These are phyloP conservation scores for Candida sanyaensis DNA, from an alignment of 1,139 yeast species.

Conservation along the genomic window DNA sequence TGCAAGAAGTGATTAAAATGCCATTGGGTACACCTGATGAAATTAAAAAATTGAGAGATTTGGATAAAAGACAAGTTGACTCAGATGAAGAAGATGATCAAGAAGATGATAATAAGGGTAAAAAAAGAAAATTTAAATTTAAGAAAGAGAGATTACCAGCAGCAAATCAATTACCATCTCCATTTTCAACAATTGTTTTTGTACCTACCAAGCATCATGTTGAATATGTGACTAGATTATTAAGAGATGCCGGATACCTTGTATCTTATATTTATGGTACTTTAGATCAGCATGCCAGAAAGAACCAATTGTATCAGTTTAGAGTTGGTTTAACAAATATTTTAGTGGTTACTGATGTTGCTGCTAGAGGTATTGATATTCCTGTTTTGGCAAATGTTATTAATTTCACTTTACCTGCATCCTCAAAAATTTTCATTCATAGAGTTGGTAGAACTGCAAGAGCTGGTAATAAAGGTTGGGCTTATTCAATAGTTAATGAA, in stretches of 20 bases:
- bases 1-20: slow-evolving; percentile 83
- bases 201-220: slow-evolving; percentile 98
- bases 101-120: slow-evolving; percentile 30
- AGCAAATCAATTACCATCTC: slow-evolving; percentile 82
- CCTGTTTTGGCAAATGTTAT: slow-evolving; percentile 94
- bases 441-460: slow-evolving; percentile 99
- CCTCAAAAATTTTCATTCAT: slow-evolving; percentile 91
- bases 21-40: slow-evolving; percentile 76
- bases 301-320: slow-evolving; percentile 82
- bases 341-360: slow-evolving; percentile 95
- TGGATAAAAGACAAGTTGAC: slow-evolving; percentile 46
- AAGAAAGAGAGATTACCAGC: slow-evolving; percentile 66
- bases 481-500: slow-evolving; percentile 85
- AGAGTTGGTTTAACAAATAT: slow-evolving; percentile 80
- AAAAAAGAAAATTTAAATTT: slow-evolving; percentile 38
- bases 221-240: slow-evolving; percentile 74
- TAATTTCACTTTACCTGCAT: slow-evolving; percentile 86
- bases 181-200: slow-evolving; percentile 84
- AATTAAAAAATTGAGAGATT: slow-evolving; percentile 50
- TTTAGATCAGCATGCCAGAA: slow-evolving; percentile 92
- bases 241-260: slow-evolving; percentile 80
- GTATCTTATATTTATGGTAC: slow-evolving; percentile 92
- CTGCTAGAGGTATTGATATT: slow-evolving; percentile 99
- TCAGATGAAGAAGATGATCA: slow-evolving; percentile 51
- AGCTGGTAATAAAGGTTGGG: slow-evolving; percentile 99